Evolutionary conservation across 2,329 filamentous ascomycete genomes (phyloP), one percentile per base, ranked within the genome.

Genomic region (Tolypocladium cylindrosporum): DNA sequence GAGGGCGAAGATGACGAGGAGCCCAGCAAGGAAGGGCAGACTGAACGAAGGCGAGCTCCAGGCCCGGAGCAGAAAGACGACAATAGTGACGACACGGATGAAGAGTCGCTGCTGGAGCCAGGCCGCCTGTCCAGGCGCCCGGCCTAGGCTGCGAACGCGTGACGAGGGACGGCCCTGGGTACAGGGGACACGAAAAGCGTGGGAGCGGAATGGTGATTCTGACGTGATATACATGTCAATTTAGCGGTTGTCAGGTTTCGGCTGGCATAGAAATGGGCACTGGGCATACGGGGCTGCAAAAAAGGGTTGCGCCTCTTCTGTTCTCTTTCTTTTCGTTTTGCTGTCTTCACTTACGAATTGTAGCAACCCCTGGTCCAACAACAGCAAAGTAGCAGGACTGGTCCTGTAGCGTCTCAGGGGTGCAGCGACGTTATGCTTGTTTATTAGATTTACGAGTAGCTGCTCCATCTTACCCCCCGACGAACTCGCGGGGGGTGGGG

Each of bases 111-210:
- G 31, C 63, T 62, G 57, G 68, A 67, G 56, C 43, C 63, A 40
- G 66, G 72, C 57, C 66, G 66, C 55, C 60, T 68, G n/a, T 56
- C 69, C 10, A 69, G 62, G 58, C 66, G 65, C 27, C 61, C 69
- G 36, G 56, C 71, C 8, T 69, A 73, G 57, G 66, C 69, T 50
- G 65, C 71, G 48, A 69, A 70, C 31, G 72, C 68, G 54, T 74
- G 62, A 70, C 48, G 21, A 54, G 42, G 36, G 31, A 24, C 19
- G n/a, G 34, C 34, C 7, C 34, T 40, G n/a, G 36, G 52, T 16
- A n/a, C n/a, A 40, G 36, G 10, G 14, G 36, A 41, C 1, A 27
- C 1, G 37, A 50, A 57, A 50, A 60, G 56, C 36, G 31, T 55
- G 56, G 42, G 41, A 56, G 59, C 52, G 57, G 57, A 40, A 42